Evolutionary conservation across 768 basidiomycete species (phyloP), one percentile per base, ranked within the genome.

Genomic region (Coprinopsis cinerea): DNA sequence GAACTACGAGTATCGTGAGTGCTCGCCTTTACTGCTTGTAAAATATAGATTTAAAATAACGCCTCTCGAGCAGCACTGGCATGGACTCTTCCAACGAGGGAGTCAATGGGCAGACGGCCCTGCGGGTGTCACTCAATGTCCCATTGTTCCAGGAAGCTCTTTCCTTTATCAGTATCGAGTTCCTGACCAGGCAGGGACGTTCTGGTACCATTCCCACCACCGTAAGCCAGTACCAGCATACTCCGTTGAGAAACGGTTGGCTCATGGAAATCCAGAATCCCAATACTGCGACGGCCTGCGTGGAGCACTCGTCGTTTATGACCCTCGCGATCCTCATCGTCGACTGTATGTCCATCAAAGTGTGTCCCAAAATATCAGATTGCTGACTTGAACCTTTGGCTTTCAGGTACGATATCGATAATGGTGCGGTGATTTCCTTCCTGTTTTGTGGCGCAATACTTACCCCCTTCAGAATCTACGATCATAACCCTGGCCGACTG

Each of bases 401-500:
- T 20, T 7, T 11, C 43, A 57, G 54, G 15, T 54, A 56, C 37
- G 55, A 59, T 35, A 40, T 60, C 23, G 37, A 49, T 28, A 35
- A 9, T 10, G 23, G 51, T 35, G 3, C 11, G 10, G 10, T 7
- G 7, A 6, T 11, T 18, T 9, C 37, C 11, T 47, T 39, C 20
- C 24, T 23, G 4, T 3, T 13, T 15, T 15, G 14, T 15, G 6
- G 9, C 47, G 20, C 4, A 1, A 3, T 27, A 1, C 18, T 45
- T 1, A 41, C n/a, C 10, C 17, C 28, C 45, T 48, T 15, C 10
- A 76, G 60, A 69, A 52, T 58, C 63, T 14, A 79, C 78, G 7
- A 57, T 79, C 27, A 68, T 74, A 26, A 71, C 71, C 1, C 57
- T 74, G 1, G 64, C 63, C 13, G 70, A 72, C 45, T 72, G 70